Evolutionary conservation across 2,329 filamentous ascomycete species (phyloP).

Genomic region (Myriosclerotinia curreyana): DNA sequence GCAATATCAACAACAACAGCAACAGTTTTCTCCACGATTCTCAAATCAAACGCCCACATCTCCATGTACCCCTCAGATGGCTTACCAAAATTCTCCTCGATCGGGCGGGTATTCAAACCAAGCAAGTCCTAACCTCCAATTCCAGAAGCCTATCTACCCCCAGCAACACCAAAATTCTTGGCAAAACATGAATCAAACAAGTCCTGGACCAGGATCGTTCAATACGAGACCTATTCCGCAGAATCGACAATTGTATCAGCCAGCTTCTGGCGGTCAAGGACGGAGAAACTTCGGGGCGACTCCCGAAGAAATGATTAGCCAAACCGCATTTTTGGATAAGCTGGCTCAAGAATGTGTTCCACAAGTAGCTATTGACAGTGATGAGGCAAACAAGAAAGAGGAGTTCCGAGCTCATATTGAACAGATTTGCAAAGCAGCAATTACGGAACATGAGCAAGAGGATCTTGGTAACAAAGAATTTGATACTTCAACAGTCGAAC

Average conservation of each 20-base stretch:
- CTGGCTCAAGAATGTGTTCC: conserved; percentile 43
- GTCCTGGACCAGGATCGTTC: background rate
- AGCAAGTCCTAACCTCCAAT: conserved; percentile 20
- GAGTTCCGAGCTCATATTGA: conserved; percentile 64
- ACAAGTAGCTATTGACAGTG: conserved; percentile 54
- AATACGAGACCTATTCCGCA: conserved; percentile 28
- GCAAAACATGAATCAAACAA: conserved; percentile 18
- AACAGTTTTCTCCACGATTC: conserved; percentile 29
- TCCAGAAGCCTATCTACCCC: conserved; percentile 19
- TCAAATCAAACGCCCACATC: conserved; percentile 26
- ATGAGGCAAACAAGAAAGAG: conserved; percentile 69
- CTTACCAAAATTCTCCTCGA: conserved; percentile 35
- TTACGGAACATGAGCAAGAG: conserved; percentile 52
- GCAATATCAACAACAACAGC: conserved; percentile 27
- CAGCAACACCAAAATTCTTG: conserved; percentile 21
- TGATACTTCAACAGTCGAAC: conserved; percentile 54
- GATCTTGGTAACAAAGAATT: conserved; percentile 47
- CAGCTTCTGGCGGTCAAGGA: conserved; percentile 26
- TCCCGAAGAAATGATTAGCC: conserved; percentile 48
- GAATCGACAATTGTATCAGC: conserved; percentile 38
- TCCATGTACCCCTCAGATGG: conserved; percentile 27
- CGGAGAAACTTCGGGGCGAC: conserved; percentile 25
- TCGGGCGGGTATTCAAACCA: conserved; percentile 34
- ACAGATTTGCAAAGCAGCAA: conserved; percentile 57
- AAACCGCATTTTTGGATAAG: conserved; percentile 49